Percentiles rank a stretch among this genome's conserved stretches.
Evolutionary conservation across 164 flowering plant species (phyloP).

Genomic region (Annona cherimola): DNA sequence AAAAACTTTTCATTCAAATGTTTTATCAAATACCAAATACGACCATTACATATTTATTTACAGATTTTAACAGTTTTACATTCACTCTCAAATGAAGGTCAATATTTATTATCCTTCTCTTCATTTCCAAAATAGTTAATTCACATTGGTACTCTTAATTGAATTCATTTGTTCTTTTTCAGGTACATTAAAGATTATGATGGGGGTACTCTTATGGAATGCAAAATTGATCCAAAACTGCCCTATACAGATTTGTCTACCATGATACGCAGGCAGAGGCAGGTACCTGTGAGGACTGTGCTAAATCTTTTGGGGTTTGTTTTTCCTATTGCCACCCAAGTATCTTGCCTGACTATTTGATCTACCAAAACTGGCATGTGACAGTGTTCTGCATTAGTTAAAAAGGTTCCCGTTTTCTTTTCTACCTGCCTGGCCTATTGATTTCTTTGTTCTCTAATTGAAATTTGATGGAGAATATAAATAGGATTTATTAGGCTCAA

Average conservation of each 20-base stretch:
- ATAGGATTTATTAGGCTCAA: too few relatives aligned
- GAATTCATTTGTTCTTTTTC: conserved; percentile 8
- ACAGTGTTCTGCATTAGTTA: too few relatives aligned
- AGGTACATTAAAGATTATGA: conserved; percentile 98
- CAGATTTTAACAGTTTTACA: too few relatives aligned
- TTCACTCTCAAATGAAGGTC: too few relatives aligned
- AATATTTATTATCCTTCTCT: too few relatives aligned
- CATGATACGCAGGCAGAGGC: conserved; percentile 87
- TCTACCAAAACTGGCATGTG: not conserved
- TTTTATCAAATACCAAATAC: too few relatives aligned
- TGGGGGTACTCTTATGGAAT: conserved; percentile 98
- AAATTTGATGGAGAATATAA: too few relatives aligned
- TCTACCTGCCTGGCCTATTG: too few relatives aligned
- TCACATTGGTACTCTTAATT: not conserved
- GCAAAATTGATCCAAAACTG: conserved; percentile 95
- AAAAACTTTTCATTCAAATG: too few relatives aligned
- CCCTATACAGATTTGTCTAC: conserved; percentile 93
- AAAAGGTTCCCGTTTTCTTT: too few relatives aligned
- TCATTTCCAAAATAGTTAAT: not conserved
- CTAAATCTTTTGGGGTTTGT: not conserved
- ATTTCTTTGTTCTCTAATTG: too few relatives aligned
- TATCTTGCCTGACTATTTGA: not conserved
- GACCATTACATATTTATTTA: too few relatives aligned
- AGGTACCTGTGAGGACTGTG: conserved; percentile 34
- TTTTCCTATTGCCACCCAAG: not conserved